Base-by-base conservation (phyloP, 352 stramenopile genomes). In the Phytopythium mirpurense region DNA sequence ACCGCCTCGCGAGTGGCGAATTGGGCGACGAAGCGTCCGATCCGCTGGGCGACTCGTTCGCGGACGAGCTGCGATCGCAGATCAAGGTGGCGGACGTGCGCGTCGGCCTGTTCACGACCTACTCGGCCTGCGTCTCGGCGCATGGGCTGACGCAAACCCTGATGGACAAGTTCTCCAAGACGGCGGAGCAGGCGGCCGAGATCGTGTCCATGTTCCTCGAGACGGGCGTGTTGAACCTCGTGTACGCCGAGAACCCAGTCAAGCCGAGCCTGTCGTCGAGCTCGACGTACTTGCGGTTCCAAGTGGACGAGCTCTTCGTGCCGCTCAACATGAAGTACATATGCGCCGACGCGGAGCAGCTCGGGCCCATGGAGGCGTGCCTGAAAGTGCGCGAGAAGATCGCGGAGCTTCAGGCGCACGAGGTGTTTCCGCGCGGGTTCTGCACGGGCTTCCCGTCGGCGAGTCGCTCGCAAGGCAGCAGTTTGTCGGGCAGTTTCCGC, bases 271-370 rank as follows among this genome's bases (percentile, higher is more conserved):
- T 88, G 24, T 38, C 56, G 4, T 59, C 74, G 27, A 61, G 60
- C 2, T 66, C 75, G 54, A 90, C 83, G 19, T 90, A 83, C 47
- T 53, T 91, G 41, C 81, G 84, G 10, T 94, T 94, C 50, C 84
- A 92, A 75, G 78, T 94, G 23, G 84, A 94, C 41, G 78, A 92
- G 46, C 55, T 86, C n/a, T 90, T 88, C 57, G 68, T 79, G 5
- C 78, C 83, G 18, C 61, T 93, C 2, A 94, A 94, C 56, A 85
- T 84, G 59, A 87, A 87, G 57, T 89, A 93, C 36, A 70, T 88
- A 21, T 82, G 65, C 40, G 69, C 68, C 18, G 66, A 83, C 29
- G 52, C 60, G 4, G 60, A 74, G 6, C 58, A 70, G 35, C 73
- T 79, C 50, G 57, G 63, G 1, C 63, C 83, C 2, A 89, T 92